These are phyloP conservation scores for Setaria italica DNA, from an alignment of 202 grass and related monocot genomes.

Conservation along the genomic window DNA sequence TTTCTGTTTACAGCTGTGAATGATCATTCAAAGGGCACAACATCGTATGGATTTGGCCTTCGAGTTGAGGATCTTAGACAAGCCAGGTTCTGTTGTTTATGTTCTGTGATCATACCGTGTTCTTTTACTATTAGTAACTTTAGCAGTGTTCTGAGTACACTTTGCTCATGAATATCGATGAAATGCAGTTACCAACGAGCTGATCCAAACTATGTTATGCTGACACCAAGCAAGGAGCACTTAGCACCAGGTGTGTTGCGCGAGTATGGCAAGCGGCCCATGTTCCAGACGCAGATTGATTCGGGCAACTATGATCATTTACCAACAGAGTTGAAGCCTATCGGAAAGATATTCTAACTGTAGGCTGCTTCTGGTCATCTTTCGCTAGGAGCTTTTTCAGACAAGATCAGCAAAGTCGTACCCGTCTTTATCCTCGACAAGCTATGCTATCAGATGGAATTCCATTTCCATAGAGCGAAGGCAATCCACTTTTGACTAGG, in stretches of 20 bases:
- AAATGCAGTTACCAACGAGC: slow-evolving; percentile 84
- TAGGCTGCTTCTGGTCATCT: neutral
- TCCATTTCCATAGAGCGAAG: neutral
- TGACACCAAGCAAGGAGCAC: slow-evolving; percentile 89
- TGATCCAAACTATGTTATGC: slow-evolving; percentile 92
- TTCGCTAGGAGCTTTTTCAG: neutral
- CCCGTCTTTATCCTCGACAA: neutral
- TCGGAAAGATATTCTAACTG: slow-evolving; percentile 68
- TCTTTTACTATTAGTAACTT: neutral
- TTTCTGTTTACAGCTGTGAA: slow-evolving; percentile 66
- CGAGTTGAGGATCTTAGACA: slow-evolving; percentile 88
- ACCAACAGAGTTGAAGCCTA: slow-evolving; percentile 78
- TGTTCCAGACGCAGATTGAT: slow-evolving; percentile 80
- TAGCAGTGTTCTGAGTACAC: neutral
- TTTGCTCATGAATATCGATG: slow-evolving; percentile 15
- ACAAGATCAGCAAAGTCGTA: neutral
- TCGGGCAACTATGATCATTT: slow-evolving; percentile 84
- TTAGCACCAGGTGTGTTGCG: slow-evolving; percentile 65
- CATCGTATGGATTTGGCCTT: slow-evolving; percentile 82
- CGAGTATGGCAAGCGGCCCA: slow-evolving; percentile 68
- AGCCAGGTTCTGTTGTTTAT: slow-evolving; percentile 62
- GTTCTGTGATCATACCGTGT: neutral
- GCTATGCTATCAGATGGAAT: neutral
- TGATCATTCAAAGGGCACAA: slow-evolving; percentile 65
- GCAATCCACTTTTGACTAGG: neutral